phyloP scores from a whole-genome alignment of 768 basidiomycete species.

The Panus rudis region DNA sequence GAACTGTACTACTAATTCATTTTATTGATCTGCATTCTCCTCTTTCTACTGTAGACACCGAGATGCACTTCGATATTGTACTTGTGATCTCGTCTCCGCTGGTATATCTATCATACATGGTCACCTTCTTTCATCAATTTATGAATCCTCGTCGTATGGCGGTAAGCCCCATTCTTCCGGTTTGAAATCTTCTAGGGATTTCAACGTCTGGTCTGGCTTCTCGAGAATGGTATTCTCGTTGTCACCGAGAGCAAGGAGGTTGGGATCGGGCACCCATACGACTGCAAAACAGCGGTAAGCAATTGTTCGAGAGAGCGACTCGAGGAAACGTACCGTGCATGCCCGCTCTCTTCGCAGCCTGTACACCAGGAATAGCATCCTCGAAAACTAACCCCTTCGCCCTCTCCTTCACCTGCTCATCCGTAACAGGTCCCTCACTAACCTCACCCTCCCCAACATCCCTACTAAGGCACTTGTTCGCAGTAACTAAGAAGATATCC shows the following conservation, averaged over 20 bases:
- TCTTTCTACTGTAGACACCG: too few relatives aligned
- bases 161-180: conserved; percentile 84
- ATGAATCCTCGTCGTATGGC: conserved; percentile 34
- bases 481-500: conserved; percentile 75
- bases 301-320: conserved; percentile 2
- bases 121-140: not conserved
- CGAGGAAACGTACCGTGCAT: conserved; percentile 60
- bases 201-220: conserved; percentile 50
- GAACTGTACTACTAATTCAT: too few relatives aligned
- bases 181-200: conserved; percentile 63
- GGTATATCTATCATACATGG: not conserved
- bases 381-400: conserved; percentile 73
- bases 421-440: conserved; percentile 23
- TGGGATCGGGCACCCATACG: conserved; percentile 78
- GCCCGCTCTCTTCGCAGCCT: conserved; percentile 76
- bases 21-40: too few relatives aligned
- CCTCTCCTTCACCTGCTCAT: conserved; percentile 40
- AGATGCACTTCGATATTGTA: not conserved
- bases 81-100: not conserved
- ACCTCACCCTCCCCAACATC: conserved; percentile 43
- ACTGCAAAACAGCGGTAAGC: conserved; percentile 37
- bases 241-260: conserved; percentile 41
- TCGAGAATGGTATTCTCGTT: conserved; percentile 33
- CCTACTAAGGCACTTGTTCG: conserved; percentile 47
- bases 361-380: conserved; percentile 70